Evolutionary conservation across 2,329 filamentous ascomycete species (phyloP), one percentile per base, ranked within the genome.

Genomic region (Clonostachys sp.): DNA sequence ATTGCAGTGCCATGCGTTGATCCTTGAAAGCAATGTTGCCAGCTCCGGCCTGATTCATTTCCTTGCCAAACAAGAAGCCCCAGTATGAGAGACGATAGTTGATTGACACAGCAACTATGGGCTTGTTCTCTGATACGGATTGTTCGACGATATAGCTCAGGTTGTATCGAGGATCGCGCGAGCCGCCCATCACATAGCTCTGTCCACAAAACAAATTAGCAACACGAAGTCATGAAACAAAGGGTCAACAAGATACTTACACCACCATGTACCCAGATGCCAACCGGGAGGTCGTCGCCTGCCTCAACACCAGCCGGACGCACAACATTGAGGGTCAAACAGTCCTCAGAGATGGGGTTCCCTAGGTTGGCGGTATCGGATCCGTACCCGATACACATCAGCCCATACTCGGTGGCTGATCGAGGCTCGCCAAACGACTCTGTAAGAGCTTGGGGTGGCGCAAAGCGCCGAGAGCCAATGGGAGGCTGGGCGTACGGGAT

Each of bases 211-310:
- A 30, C 6, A 5, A 30, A 10, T 30, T 10, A 30, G 24, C 34
- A 69, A 64, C 14, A 20, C 36, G 6, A n/a, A 42, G n/a, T 16
- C 43, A 42, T 17, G 9, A 33, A 9, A 30, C 30, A 16, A 42
- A 42, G 12, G 13, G 16, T 35, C 18, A 12, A 5, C 55, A 62
- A 34, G 71, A 71, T 13, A 56, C 53, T 47, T 48, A 54, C 57
- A 42, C 64, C 64, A 42, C 73, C 73, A 54, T 83, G 76, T 24
- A 84, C 81, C 79, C 81, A 84, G 1, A 83, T 69, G 13, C 68
- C 72, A 7, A 84, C 76, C 0, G 81, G 81, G 3, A 86, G 66
- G 14, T 66, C 69, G 24, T 64, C 64, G 17, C 58, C 57, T 44
- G 60, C 50, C 42, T 70, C 34, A n/a, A 55, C 58, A 1, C 61